Evolutionary conservation across 495 filamentous ascomycete genomes (phyloP).

Genomic region (Aspergillus asperescens): DNA sequence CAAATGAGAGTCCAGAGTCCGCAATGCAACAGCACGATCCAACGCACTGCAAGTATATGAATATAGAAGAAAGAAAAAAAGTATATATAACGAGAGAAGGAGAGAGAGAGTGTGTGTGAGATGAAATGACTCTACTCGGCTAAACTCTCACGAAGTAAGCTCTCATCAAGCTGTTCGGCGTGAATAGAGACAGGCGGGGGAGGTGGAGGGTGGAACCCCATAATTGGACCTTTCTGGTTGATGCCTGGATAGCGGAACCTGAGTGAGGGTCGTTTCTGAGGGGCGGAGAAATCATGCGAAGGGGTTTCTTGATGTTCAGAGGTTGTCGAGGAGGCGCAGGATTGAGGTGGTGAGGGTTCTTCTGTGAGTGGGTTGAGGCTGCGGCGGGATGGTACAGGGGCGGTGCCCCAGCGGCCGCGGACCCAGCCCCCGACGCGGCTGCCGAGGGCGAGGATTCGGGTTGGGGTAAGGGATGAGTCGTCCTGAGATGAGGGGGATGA

Average conservation of each 20-base stretch:
- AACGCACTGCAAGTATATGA: background rate
- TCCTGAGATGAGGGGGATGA: slow-evolving; percentile 14
- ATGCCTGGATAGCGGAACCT: slow-evolving; percentile 42
- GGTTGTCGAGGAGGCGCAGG: slow-evolving; percentile 11
- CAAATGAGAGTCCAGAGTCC: background rate
- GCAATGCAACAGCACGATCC: background rate
- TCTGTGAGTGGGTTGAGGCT: slow-evolving; percentile 17
- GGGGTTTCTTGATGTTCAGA: background rate
- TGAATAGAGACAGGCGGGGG: slow-evolving; percentile 31
- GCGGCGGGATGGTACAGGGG: slow-evolving; percentile 26
- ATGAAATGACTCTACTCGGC: slow-evolving; percentile 23
- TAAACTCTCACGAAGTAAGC: slow-evolving; percentile 38
- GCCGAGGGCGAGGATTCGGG: slow-evolving; percentile 31
- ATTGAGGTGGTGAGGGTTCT: slow-evolving; percentile 8
- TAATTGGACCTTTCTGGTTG: slow-evolving; percentile 46
- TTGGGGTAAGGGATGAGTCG: slow-evolving; percentile 20
- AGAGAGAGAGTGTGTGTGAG: background rate
- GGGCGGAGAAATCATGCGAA: slow-evolving; percentile 9
- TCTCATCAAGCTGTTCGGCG: slow-evolving; percentile 33
- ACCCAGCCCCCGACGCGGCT: slow-evolving; percentile 53
- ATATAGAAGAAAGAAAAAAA: background rate
- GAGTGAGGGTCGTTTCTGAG: slow-evolving; percentile 12
- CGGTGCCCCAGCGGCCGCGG: slow-evolving; percentile 49
- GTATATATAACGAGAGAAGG: background rate
- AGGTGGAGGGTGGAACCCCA: slow-evolving; percentile 34